Conservation (phyloP, 176 grass and related monocot genomes). For the Rhynchospora tenuis region DNA sequence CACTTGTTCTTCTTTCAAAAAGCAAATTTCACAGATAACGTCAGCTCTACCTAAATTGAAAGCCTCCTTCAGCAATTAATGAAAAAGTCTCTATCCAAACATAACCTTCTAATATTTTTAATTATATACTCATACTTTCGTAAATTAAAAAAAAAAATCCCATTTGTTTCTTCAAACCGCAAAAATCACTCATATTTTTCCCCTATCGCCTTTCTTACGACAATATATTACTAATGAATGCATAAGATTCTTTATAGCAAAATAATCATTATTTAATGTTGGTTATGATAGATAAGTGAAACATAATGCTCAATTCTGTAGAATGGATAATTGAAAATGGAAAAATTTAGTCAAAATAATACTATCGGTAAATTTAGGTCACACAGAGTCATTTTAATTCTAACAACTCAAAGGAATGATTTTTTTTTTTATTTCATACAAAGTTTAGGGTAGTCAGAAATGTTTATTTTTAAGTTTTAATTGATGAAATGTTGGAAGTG, state of each 20-base stretch:
- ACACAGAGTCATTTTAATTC: no score
- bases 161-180: not conserved
- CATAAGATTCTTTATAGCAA: not conserved
- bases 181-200: not conserved
- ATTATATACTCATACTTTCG: not conserved
- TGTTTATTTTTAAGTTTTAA: not conserved
- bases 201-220: not conserved
- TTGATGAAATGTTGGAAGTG: not conserved
- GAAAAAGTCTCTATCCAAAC: not conserved
- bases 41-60: conserved; percentile 21
- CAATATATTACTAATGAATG: not conserved
- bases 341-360: not conserved
- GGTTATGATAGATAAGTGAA: not conserved
- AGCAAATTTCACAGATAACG: not conserved
- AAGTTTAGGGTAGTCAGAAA: not conserved
- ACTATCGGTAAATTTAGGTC: not conserved
- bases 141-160: no score
- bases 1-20: conserved; percentile 9
- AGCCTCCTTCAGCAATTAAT: not conserved
- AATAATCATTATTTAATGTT: not conserved
- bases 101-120: not conserved
- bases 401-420: no score
- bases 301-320: not conserved
- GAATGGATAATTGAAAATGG: not conserved
- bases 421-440: no score